Evolutionary conservation across 1,284 basidiomycete species (phyloP).

Genomic region (Neolentinus lepideus): DNA sequence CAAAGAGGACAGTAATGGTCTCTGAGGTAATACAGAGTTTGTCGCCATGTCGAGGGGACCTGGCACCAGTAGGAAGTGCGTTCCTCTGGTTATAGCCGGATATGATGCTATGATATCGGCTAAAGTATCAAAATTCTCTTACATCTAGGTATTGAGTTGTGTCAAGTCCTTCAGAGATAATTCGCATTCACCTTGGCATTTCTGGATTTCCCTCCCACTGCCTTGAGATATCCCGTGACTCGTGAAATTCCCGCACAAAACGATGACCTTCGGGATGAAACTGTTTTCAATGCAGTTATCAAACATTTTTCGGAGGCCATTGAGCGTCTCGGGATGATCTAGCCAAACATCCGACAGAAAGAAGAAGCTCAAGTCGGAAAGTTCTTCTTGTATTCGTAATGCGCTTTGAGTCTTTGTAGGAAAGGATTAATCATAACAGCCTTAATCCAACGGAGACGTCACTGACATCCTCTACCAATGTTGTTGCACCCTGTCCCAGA

Average conservation of each 20-base stretch:
- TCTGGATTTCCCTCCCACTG: slow-evolving; percentile 69
- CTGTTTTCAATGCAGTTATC: slow-evolving; percentile 88
- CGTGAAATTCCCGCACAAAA: slow-evolving; percentile 95
- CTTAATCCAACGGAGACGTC: background rate
- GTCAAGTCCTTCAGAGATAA: background rate
- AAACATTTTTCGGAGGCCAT: slow-evolving; percentile 79
- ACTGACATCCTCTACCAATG: slow-evolving; percentile 86
- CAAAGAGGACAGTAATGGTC: slow-evolving; percentile 72
- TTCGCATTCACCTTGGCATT: slow-evolving; percentile 67
- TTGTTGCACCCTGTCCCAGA: slow-evolving; percentile 86
- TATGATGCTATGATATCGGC: slow-evolving; percentile 82
- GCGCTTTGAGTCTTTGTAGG: slow-evolving; percentile 47
- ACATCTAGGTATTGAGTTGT: background rate
- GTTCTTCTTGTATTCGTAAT: slow-evolving; percentile 54
- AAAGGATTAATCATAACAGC: background rate
- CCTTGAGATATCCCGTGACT: slow-evolving; percentile 76
- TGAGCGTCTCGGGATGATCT: slow-evolving; percentile 82
- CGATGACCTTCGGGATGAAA: slow-evolving; percentile 81
- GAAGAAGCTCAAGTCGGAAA: slow-evolving; percentile 82
- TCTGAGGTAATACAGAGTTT: slow-evolving; percentile 73
- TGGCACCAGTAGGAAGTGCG: slow-evolving; percentile 92
- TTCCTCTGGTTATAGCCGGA: slow-evolving; percentile 66
- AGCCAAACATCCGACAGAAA: slow-evolving; percentile 93
- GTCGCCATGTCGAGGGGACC: slow-evolving; percentile 87
- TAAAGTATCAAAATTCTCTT: slow-evolving; percentile 82